Evolutionary conservation across 495 filamentous ascomycete genomes (phyloP).

Genomic region (Penicillium diatomitis): DNA sequence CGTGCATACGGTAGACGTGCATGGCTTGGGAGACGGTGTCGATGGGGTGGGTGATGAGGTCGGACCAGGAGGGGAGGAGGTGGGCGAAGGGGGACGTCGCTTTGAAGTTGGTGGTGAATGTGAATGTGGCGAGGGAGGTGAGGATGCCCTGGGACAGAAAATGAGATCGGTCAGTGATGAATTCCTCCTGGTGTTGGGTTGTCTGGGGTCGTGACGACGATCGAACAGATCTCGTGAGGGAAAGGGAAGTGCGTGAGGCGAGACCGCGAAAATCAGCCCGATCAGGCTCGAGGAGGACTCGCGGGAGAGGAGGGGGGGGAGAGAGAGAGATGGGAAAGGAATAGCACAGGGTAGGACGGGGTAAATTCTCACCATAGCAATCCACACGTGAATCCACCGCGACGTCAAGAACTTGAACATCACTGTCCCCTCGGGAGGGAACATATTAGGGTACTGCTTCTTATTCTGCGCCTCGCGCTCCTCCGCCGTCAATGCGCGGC

Average conservation of each 20-base stretch:
- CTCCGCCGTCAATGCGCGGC: slow-evolving; percentile 48
- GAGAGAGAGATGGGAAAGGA: too few relatives aligned
- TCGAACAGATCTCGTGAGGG: too few relatives aligned
- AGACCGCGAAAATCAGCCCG: too few relatives aligned
- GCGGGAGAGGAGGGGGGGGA: too few relatives aligned
- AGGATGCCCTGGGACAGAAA: slow-evolving; percentile 49
- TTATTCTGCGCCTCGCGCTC: slow-evolving; percentile 52
- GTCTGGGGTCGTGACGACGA: too few relatives aligned
- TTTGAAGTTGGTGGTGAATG: slow-evolving; percentile 62
- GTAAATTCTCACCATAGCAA: slow-evolving; percentile 54
- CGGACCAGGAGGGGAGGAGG: slow-evolving; percentile 55
- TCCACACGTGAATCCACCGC: slow-evolving; percentile 63
- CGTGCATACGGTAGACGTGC: slow-evolving; percentile 62
- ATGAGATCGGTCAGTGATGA: too few relatives aligned
- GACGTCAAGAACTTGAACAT: slow-evolving; percentile 67
- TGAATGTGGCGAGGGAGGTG: slow-evolving; percentile 53
- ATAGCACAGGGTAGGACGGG: neutral
- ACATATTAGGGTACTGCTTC: slow-evolving; percentile 72
- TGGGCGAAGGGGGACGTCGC: slow-evolving; percentile 60
- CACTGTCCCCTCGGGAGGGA: slow-evolving; percentile 65
- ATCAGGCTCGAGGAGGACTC: too few relatives aligned
- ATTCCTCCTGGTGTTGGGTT: too few relatives aligned
- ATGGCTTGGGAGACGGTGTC: slow-evolving; percentile 44
- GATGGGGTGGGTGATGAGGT: slow-evolving; percentile 55
- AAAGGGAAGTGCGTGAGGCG: too few relatives aligned